Percentiles rank a stretch among this genome's conserved stretches.
phyloP scores from a whole-genome alignment of 1,284 basidiomycete species.

The Rugosomyces carneus region DNA sequence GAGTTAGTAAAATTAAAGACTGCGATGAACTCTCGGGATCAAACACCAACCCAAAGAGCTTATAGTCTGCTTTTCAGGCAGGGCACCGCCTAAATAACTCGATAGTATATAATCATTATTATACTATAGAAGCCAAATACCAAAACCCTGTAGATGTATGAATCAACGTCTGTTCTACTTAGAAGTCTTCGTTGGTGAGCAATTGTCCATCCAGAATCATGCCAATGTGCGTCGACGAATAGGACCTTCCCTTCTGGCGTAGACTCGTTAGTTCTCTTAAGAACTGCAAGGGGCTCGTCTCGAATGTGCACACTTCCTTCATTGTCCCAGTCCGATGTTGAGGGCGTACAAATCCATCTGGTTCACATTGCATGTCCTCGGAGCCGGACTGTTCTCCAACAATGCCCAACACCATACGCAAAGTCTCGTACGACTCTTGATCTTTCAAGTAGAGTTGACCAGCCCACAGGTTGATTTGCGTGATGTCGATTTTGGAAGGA shows the following conservation, averaged over 20 bases:
- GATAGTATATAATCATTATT: too few species aligned
- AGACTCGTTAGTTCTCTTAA: conserved; percentile 30
- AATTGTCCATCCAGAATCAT: conserved; percentile 30
- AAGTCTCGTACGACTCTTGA: not conserved
- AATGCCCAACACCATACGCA: not conserved
- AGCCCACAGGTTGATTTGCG: conserved; percentile 37
- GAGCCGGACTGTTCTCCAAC: not conserved
- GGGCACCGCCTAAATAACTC: too few species aligned
- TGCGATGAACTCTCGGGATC: too few species aligned
- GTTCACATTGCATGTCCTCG: conserved; percentile 12
- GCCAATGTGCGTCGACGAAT: conserved; percentile 35
- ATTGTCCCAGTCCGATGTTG: conserved; percentile 9
- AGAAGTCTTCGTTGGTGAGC: conserved; percentile 24
- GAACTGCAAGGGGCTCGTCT: conserved; percentile 24
- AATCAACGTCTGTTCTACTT: too few species aligned
- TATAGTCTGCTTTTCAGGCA: too few species aligned
- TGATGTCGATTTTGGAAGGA: conserved; percentile 18
- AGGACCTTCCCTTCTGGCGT: conserved; percentile 38
- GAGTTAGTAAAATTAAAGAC: too few species aligned
- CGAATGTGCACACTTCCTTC: conserved; percentile 22
- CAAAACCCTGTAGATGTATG: too few species aligned
- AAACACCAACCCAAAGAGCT: too few species aligned
- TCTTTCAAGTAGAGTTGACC: conserved; percentile 37
- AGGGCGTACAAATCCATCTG: conserved; percentile 21
- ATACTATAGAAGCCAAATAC: too few species aligned